phyloP scores from a whole-genome alignment of 768 basidiomycete genomes.

The Russula ochroleuca region DNA sequence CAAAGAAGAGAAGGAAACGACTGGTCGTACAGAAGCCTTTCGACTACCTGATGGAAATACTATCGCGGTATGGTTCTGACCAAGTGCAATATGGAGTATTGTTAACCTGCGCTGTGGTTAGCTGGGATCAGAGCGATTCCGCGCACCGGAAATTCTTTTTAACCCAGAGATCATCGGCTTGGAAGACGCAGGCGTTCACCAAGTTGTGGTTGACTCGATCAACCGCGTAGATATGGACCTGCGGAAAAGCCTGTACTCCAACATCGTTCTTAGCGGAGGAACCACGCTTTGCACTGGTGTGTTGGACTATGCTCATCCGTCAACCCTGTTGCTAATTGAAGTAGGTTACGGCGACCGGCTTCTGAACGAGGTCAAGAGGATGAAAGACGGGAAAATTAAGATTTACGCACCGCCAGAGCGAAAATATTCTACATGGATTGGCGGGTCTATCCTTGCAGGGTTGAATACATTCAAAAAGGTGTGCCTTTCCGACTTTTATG shows the following conservation, averaged over 20 bases:
- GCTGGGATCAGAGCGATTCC: conserved; percentile 93
- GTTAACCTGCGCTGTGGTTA: conserved; percentile 34
- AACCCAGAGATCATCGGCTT: conserved; percentile 95
- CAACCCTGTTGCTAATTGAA: conserved; percentile 28
- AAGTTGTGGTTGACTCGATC: conserved; percentile 98
- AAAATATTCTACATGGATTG: conserved; percentile 97
- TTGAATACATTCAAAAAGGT: conserved; percentile 98
- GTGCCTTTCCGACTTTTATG: conserved; percentile 2
- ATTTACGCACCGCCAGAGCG: conserved; percentile 99
- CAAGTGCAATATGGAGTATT: conserved; percentile 3
- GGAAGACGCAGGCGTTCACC: conserved; percentile 96
- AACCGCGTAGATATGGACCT: conserved; percentile 94
- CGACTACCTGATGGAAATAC: conserved; percentile 92
- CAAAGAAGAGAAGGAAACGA: conserved; percentile 92
- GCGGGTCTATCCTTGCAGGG: conserved; percentile 94
- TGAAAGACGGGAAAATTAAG: conserved; percentile 97
- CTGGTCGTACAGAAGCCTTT: conserved; percentile 80
- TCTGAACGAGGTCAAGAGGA: conserved; percentile 88
- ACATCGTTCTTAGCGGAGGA: conserved; percentile 94
- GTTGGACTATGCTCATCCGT: conserved; percentile 26
- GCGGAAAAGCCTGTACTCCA: conserved; percentile 90
- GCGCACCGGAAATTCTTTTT: conserved; percentile 96
- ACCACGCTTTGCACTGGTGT: conserved; percentile 91
- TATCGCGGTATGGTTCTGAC: conserved; percentile 45
- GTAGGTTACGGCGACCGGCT: conserved; percentile 95